phyloP scores from a whole-genome alignment of 306 rosid genomes.

The Vigna mungo region DNA sequence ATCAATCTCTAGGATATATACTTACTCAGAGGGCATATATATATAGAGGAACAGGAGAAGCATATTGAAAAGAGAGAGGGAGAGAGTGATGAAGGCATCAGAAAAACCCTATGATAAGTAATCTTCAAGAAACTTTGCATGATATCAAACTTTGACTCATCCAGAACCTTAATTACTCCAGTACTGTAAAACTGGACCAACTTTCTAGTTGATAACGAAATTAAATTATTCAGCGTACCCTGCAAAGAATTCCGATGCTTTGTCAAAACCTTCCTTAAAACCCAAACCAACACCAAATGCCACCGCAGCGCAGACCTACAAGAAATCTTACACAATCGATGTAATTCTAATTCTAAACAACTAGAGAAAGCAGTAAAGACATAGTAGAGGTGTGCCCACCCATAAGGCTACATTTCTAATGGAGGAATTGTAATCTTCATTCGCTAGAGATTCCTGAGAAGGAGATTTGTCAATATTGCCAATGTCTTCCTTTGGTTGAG shows the following conservation, averaged over 20 bases:
- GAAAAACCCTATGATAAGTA: neutral
- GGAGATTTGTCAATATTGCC: slow-evolving; percentile 39
- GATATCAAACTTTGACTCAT: slow-evolving; percentile 27
- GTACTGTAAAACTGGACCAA: slow-evolving; percentile 14
- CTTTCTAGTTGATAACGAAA: slow-evolving; percentile 21
- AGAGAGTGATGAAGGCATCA: neutral
- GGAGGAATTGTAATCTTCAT: slow-evolving; percentile 61
- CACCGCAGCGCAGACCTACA: slow-evolving; percentile 74
- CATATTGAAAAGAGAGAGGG: neutral
- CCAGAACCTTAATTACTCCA: slow-evolving; percentile 24
- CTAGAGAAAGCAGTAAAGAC: slow-evolving; percentile 26
- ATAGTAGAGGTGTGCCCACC: slow-evolving; percentile 60
- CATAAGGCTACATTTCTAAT: slow-evolving; percentile 78
- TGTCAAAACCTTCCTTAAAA: slow-evolving; percentile 74
- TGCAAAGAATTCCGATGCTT: slow-evolving; percentile 86
- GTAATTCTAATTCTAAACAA: neutral
- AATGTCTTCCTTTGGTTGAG: slow-evolving; percentile 50
- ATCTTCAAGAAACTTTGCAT: slow-evolving; percentile 14
- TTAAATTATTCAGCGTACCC: slow-evolving; percentile 66
- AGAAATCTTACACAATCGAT: slow-evolving; percentile 22
- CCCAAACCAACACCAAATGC: slow-evolving; percentile 91
- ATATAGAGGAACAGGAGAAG: neutral
- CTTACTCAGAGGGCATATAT: slow-evolving; percentile 32
- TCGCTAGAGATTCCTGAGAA: slow-evolving; percentile 46
- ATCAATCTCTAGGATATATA: slow-evolving; percentile 31